These are phyloP conservation scores for Vitis rupestris DNA, from an alignment of 164 flowering plant genomes.

Conservation along the genomic window DNA sequence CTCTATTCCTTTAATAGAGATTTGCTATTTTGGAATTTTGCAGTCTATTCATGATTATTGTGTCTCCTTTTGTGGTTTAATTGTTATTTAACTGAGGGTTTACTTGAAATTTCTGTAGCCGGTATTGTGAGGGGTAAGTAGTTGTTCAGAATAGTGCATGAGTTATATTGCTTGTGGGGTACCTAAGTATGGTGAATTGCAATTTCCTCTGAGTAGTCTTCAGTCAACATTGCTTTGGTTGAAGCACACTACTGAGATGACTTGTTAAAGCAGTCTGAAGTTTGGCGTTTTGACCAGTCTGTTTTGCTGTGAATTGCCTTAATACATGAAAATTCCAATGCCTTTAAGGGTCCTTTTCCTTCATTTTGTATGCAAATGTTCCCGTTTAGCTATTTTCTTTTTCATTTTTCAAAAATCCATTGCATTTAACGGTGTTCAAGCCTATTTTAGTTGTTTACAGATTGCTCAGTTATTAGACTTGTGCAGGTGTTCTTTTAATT, in stretches of 20 bases:
- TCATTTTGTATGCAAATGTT: neutral
- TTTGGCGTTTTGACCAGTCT: neutral
- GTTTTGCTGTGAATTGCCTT: neutral
- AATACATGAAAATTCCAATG: neutral
- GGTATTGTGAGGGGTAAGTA: no score
- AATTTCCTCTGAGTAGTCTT: no score
- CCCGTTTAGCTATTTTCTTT: neutral
- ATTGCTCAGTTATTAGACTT: neutral
- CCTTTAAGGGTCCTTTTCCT: neutral
- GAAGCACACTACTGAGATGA: neutral
- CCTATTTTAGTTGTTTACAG: no score
- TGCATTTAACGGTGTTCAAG: no score
- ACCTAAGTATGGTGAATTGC: no score
- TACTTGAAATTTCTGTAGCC: no score
- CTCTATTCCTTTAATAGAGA: no score
- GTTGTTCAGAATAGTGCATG: no score
- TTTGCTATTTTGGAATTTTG: no score
- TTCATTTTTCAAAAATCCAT: neutral
- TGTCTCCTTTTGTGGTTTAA: neutral
- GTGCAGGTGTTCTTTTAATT: neutral
- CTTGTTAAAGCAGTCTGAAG: neutral
- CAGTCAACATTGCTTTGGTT: no score
- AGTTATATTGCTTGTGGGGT: no score
- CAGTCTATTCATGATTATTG: neutral
- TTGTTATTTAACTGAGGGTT: no score